Conservation (phyloP, 345 rosid species). For the Syzygium jambos region DNA sequence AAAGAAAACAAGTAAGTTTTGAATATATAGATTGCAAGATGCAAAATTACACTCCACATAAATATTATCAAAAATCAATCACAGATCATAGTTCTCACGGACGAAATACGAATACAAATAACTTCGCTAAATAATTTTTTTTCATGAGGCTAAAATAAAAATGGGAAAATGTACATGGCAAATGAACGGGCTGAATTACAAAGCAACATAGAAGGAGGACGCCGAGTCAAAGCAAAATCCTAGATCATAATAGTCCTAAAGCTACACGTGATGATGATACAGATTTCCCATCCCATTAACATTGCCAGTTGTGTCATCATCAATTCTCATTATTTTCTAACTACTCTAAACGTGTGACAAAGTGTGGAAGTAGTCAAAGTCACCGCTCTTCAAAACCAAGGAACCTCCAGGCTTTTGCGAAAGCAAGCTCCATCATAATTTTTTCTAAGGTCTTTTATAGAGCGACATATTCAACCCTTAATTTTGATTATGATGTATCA, state of each 20-base stretch:
- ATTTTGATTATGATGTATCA: neutral
- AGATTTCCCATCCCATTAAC: neutral
- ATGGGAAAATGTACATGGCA: neutral
- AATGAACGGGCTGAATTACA: too few species aligned
- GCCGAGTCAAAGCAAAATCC: neutral
- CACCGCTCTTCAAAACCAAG: neutral
- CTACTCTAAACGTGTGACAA: neutral
- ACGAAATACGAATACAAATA: neutral
- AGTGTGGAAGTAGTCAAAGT: neutral
- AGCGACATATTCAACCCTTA: too few species aligned
- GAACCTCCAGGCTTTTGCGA: neutral
- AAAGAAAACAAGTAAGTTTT: neutral
- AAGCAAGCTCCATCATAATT: neutral
- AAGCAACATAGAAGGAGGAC: neutral
- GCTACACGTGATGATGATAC: neutral
- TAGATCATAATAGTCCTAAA: neutral
- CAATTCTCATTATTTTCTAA: neutral
- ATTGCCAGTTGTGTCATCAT: neutral
- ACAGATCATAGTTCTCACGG: neutral
- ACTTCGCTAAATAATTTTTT: neutral
- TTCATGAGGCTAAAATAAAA: neutral
- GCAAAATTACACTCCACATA: neutral
- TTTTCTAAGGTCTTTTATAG: neutral
- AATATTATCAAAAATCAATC: neutral
- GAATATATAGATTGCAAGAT: rapidly evolving